Evolutionary conservation across 805 yeast species (phyloP).

Genomic region (Saturnispora halmiae): DNA sequence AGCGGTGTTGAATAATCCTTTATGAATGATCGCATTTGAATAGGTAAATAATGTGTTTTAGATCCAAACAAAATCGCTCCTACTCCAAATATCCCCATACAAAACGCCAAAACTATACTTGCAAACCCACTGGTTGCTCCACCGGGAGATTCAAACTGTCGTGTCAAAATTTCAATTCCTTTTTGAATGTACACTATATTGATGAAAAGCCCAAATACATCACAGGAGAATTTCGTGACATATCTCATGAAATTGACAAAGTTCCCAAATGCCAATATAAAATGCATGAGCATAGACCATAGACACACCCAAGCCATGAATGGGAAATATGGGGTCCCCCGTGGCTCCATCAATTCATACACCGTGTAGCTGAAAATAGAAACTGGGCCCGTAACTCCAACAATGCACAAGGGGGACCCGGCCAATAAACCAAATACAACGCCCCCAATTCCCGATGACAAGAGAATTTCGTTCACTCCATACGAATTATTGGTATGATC

Average conservation of each 20-base stretch:
- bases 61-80: slow-evolving; percentile 48
- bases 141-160: slow-evolving; percentile 49
- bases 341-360: slow-evolving; percentile 54
- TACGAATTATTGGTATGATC: slow-evolving; percentile 80
- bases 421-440: slow-evolving; percentile 74
- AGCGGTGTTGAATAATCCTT: slow-evolving; percentile 83
- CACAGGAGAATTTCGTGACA: slow-evolving; percentile 79
- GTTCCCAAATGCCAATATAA: slow-evolving; percentile 61
- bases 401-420: slow-evolving; percentile 91
- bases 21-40: slow-evolving; percentile 54
- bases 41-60: slow-evolving; percentile 52
- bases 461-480: slow-evolving; percentile 83
- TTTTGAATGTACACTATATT: slow-evolving; percentile 82
- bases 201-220: slow-evolving; percentile 87
- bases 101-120: slow-evolving; percentile 61
- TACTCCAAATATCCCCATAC: slow-evolving; percentile 75
- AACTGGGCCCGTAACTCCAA: slow-evolving; percentile 96
- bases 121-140: slow-evolving; percentile 42
- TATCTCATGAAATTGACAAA: slow-evolving; percentile 55
- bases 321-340: slow-evolving; percentile 56
- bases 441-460: slow-evolving; percentile 84
- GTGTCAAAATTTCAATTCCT: slow-evolving; percentile 71
- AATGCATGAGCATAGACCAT: slow-evolving; percentile 83
- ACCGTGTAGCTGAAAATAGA: slow-evolving; percentile 89
- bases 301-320: slow-evolving; percentile 95